A percentile compares a stretch with the other conserved stretches of the same genome.
Evolutionary conservation across 1,284 basidiomycete genomes (phyloP).

Genomic region (Apiotrichum brassicae): DNA sequence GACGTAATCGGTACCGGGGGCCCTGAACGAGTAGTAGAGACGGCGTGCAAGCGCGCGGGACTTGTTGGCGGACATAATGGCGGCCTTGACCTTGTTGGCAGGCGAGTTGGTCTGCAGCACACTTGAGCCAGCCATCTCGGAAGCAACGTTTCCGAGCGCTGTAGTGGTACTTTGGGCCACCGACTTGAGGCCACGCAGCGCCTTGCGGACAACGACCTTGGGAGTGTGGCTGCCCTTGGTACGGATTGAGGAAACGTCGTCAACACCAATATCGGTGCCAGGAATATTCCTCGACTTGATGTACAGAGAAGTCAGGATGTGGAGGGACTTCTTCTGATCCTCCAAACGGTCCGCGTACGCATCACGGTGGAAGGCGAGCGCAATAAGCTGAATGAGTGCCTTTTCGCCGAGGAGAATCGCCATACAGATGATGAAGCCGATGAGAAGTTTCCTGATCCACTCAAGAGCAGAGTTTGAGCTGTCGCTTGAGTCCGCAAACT

Average conservation of each 20-base stretch:
- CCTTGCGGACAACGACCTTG: slow-evolving; percentile 61
- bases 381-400: slow-evolving; percentile 78
- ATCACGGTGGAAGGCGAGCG: slow-evolving; percentile 68
- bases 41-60: slow-evolving; percentile 74
- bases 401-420: slow-evolving; percentile 75
- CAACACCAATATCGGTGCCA: slow-evolving; percentile 62
- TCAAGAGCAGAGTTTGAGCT: slow-evolving; percentile 34
- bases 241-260: slow-evolving; percentile 37
- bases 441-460: slow-evolving; percentile 47
- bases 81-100: slow-evolving; percentile 70
- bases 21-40: slow-evolving; percentile 79
- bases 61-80: slow-evolving; percentile 73
- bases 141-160: slow-evolving; percentile 62
- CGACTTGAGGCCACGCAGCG: slow-evolving; percentile 62
- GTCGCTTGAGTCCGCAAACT: neutral
- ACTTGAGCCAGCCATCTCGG: slow-evolving; percentile 55
- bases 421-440: slow-evolving; percentile 67
- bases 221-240: slow-evolving; percentile 53
- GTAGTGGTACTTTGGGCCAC: slow-evolving; percentile 77
- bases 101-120: slow-evolving; percentile 84
- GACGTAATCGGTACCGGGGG: slow-evolving; percentile 57
- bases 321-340: slow-evolving; percentile 74
- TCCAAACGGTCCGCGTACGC: slow-evolving; percentile 83
- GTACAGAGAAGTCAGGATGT: slow-evolving; percentile 68
- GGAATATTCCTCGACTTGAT: slow-evolving; percentile 66